Evolutionary conservation across 345 rosid species (phyloP), one percentile per base, ranked within the genome.

Genomic region (Salix purpurea): DNA sequence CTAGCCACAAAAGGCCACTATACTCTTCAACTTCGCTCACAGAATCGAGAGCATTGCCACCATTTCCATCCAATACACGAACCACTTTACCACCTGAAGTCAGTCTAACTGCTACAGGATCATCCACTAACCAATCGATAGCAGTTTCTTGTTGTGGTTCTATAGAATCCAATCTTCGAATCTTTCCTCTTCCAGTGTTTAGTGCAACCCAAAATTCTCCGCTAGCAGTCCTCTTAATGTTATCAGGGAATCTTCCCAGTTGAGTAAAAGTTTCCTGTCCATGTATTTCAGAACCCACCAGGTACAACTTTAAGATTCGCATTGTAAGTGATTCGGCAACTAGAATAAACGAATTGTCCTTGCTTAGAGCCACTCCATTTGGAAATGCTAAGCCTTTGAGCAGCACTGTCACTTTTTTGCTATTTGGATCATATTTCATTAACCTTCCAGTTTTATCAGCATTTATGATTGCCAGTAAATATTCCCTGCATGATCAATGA

Each of bases 11-110:
- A 76, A 81, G 82, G 4, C 91, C 90, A 74, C 87, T 87, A 69
- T 86, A 85, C 83, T 91, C 94, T 81, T 89, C 93, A 50, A 90
- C 87, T 86, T 93, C 94, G 76, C 97, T 91, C 13, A 91, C 85
- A 69, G 86, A 85, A 79, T 84, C 84, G 80, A 91, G 78, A 36
- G 74, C 52, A 19, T 18, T 15, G 13, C 82, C 80, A 4, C 65
- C 69, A 32, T 89, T 91, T 44, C 88, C 87, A 48, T 54, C 67
- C 77, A 91, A 90, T 72, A 90, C 90, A 30, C 86, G 77, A 81
- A 91, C 12, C 60, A 90, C 78, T 71, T 87, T 80, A 16, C 92
- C 97, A 12, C 80, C 69, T 74, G 85, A 89, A 76, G 86, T 86
- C 68, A 90, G 79, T 81, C 85, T 93, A 30, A 89, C 18, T 3